A percentile compares a stretch with the other conserved stretches of the same genome.
phyloP scores from a whole-genome alignment of 345 rosid genomes.

The Angophora floribunda region DNA sequence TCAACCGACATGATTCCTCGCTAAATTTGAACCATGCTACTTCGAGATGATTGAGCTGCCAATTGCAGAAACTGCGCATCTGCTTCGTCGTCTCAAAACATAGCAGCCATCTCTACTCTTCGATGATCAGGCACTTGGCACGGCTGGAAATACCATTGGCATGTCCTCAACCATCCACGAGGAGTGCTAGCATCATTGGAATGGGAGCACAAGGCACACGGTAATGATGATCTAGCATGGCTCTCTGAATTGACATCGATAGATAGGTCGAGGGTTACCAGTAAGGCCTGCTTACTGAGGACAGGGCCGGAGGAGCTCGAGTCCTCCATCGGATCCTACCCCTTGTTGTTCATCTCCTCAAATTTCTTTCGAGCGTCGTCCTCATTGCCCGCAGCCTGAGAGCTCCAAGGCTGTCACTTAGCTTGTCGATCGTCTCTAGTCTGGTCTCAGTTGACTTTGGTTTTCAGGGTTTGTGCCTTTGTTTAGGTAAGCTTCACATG shows the following conservation, averaged over 20 bases:
- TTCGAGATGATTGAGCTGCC: neutral
- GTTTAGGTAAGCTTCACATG: neutral
- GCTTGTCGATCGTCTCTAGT: neutral
- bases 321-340: neutral
- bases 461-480: neutral
- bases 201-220: neutral
- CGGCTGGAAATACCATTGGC: neutral
- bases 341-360: neutral
- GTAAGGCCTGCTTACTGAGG: neutral
- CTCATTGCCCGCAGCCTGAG: neutral
- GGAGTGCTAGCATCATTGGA: neutral
- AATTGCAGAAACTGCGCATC: neutral
- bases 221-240: neutral
- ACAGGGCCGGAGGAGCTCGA: neutral
- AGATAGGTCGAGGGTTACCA: neutral
- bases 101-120: neutral
- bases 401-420: neutral
- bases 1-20: neutral
- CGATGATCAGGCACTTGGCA: neutral
- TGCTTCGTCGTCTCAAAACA: neutral
- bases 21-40: neutral
- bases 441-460: neutral
- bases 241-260: no score
- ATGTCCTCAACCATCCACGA: neutral
- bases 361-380: neutral